Percentiles rank a stretch among this genome's conserved stretches.
These are phyloP conservation scores for Austroboletus novae-zelandiae DNA, from an alignment of 1,284 basidiomycete genomes.

Conservation along the genomic window DNA sequence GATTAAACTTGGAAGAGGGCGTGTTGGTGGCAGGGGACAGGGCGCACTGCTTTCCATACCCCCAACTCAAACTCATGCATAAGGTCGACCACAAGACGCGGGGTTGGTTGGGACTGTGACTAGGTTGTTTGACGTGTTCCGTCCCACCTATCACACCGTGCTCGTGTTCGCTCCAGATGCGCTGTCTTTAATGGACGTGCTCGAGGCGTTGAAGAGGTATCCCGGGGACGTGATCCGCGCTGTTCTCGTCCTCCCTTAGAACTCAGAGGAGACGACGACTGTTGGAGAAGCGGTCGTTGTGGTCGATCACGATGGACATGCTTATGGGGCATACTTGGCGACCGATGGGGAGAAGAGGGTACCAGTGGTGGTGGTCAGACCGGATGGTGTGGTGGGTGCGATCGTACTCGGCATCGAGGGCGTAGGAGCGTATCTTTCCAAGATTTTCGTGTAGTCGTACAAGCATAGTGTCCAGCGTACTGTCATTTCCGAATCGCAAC, in stretches of 20 bases:
- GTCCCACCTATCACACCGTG: conserved; percentile 21
- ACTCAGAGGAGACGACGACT: neutral
- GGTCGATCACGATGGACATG: conserved; percentile 18
- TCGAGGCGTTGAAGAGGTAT: conserved; percentile 7
- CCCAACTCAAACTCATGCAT: no score
- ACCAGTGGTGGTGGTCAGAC: conserved; percentile 35
- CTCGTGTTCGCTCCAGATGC: conserved; percentile 21
- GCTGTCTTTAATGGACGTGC: conserved; percentile 1
- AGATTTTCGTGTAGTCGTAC: conserved; percentile 10
- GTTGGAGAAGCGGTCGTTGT: neutral
- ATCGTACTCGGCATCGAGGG: conserved; percentile 31
- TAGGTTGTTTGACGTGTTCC: conserved; percentile 27
- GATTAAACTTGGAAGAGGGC: conserved; percentile 14
- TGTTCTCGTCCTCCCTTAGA: conserved; percentile 17
- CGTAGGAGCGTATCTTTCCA: conserved; percentile 29
- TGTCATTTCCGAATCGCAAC: no score
- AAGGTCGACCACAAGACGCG: no score
- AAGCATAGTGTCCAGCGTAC: no score
- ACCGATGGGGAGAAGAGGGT: conserved; percentile 10
- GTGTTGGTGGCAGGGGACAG: conserved; percentile 20
- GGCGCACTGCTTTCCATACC: no score
- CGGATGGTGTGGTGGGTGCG: conserved; percentile 39
- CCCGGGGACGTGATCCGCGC: neutral
- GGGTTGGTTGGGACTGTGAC: conserved; percentile 2
- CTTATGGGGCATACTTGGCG: conserved; percentile 21